Evolutionary conservation across 2,329 filamentous ascomycete species (phyloP), one percentile per base, ranked within the genome.

Genomic region (Botrytis galanthina): DNA sequence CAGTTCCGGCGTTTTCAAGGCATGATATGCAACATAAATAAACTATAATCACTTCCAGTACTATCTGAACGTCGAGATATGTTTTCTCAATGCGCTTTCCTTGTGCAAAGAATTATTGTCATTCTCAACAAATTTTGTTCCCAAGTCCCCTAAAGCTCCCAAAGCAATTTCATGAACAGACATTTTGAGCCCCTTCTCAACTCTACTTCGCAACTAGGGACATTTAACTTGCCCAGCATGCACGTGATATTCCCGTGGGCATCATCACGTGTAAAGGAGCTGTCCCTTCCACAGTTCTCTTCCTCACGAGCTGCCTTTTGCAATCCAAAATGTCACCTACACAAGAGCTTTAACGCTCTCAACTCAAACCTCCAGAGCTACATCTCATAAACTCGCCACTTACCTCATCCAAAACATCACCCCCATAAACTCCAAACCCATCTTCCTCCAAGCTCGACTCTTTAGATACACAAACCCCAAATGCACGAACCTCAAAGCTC

Each of bases 161-260:
- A 51, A 4, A 51, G 48, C 48, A 10, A 51, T 51, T n/a, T 14
- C 22, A 51, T 48, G 46, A 26, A 48, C 3, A 48, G 1, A 22
- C 2, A 48, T 48, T 10, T 26, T 48, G 46, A 26, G 22, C 9
- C 22, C 22, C 46, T 48, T 5, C 48, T n/a, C 26, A 16, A 14
- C 4, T n/a, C 26, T n/a, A 51, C 48, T 51, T 51, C 48, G 26
- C 10, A 48, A 26, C 26, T 12, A 4, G 4, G 22, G 26, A 7
- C 26, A 54, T n/a, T 12, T 6, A n/a, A 54, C 48, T 6, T 54
- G 48, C 0, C 2, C 26, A n/a, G 3, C 16, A n/a, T 16, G 3
- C 51, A 29, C n/a, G 51, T 54, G 51, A 54, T 14, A 54, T 1
- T 3, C 0, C 0, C 26, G 6, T 3, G 14, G 3, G 5, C 0